phyloP scores from a whole-genome alignment of 768 basidiomycete genomes.

The Boletales sp. region DNA sequence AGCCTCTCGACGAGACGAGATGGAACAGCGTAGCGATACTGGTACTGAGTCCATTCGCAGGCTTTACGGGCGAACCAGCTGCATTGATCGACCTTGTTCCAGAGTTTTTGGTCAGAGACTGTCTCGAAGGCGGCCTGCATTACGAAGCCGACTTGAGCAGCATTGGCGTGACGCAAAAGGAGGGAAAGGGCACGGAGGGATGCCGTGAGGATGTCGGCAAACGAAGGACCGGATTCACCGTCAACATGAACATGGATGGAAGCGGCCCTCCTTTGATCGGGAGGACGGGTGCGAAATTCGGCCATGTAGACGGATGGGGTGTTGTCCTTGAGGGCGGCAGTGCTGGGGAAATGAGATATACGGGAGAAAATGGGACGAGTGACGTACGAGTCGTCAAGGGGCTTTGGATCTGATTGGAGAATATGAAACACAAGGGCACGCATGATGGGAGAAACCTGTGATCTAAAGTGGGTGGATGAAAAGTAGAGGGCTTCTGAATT shows the following conservation, averaged over 20 bases:
- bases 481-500: conserved; percentile 83
- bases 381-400: conserved; percentile 66
- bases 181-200: conserved; percentile 68
- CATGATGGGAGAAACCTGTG: conserved; percentile 68
- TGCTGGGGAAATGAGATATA: conserved; percentile 35
- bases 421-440: conserved; percentile 68
- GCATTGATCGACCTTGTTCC: conserved; percentile 69
- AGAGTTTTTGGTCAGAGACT: conserved; percentile 58
- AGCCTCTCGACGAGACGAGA: conserved; percentile 80
- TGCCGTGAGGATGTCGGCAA: conserved; percentile 69
- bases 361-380: background rate
- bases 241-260: conserved; percentile 88
- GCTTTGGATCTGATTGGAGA: conserved; percentile 54
- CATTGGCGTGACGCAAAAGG: conserved; percentile 73
- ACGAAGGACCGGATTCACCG: conserved; percentile 81
- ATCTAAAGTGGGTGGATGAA: conserved; percentile 64
- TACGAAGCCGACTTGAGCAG: conserved; percentile 66
- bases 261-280: conserved; percentile 77
- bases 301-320: conserved; percentile 75
- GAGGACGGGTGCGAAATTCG: conserved; percentile 80
- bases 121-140: conserved; percentile 71
- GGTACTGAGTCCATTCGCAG: conserved; percentile 89
- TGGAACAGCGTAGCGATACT: conserved; percentile 88
- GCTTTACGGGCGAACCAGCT: conserved; percentile 77
- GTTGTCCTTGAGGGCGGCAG: conserved; percentile 59